Percentiles rank a stretch among this genome's conserved stretches.
These are phyloP conservation scores for Barnettozyma hawaiiensis DNA, from an alignment of 1,139 yeast genomes.

Conservation along the genomic window DNA sequence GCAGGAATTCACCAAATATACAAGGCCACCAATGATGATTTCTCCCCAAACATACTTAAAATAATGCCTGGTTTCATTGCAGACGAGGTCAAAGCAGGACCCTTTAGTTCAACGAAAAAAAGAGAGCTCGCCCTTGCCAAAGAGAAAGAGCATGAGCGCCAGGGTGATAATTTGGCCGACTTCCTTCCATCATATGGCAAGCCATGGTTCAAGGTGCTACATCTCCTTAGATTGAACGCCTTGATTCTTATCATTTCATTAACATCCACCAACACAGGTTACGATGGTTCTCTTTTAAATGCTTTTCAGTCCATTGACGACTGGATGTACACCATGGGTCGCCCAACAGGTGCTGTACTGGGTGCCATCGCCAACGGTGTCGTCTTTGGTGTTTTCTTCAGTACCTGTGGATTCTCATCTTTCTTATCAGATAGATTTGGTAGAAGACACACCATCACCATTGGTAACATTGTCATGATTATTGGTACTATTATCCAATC, in stretches of 20 bases:
- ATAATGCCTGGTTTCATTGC: conserved; percentile 23
- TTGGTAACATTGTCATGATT: conserved; percentile 38
- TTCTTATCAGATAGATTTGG: conserved; percentile 42
- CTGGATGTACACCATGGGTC: conserved; percentile 36
- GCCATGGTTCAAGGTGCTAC: conserved; percentile 33
- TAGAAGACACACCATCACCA: conserved; percentile 37
- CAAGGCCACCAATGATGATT: too few species aligned
- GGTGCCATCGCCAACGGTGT: conserved; percentile 49
- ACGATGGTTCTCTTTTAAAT: conserved; percentile 47
- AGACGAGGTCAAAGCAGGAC: conserved; percentile 22
- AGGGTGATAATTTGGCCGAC: conserved; percentile 12
- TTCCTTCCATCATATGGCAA: conserved; percentile 28
- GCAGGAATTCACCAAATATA: too few species aligned
- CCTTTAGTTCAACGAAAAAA: conserved; percentile 10
- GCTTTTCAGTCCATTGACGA: conserved; percentile 41
- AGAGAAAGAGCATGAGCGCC: conserved; percentile 5
- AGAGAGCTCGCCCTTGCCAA: conserved; percentile 4
- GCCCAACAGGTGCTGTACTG: conserved; percentile 39
- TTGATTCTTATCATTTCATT: conserved; percentile 37
- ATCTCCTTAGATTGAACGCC: conserved; percentile 35
- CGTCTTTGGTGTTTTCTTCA: conserved; percentile 39
- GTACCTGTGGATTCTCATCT: conserved; percentile 25
- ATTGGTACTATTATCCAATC: conserved; percentile 43
- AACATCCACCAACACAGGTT: conserved; percentile 45
- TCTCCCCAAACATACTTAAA: too few species aligned